Evolutionary conservation across 768 basidiomycete species (phyloP).

Genomic region (Russula earlei): DNA sequence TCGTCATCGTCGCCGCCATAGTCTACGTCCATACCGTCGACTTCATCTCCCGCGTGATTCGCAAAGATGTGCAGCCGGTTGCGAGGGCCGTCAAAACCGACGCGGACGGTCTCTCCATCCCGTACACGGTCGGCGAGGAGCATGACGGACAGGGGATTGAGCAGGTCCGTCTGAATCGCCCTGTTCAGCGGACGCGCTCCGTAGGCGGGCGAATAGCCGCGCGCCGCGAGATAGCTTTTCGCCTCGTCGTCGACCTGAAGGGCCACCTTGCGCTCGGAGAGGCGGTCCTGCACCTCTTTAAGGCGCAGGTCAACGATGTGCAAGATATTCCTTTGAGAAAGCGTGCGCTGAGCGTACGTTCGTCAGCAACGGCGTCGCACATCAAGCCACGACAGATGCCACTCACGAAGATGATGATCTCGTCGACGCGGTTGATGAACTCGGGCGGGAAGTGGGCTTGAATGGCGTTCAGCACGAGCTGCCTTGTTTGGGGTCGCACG

Average conservation of each 20-base stretch:
- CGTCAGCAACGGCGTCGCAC: constrained; percentile 27
- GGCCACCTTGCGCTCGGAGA: constrained; percentile 70
- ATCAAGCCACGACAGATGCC: background rate
- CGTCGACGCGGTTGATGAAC: constrained; percentile 85
- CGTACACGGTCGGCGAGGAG: constrained; percentile 74
- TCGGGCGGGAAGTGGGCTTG: constrained; percentile 86
- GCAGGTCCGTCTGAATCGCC: constrained; percentile 82
- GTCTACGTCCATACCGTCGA: constrained; percentile 53
- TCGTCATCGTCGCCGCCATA: constrained; percentile 45
- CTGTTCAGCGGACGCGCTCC: constrained; percentile 91
- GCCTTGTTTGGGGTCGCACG: constrained; percentile 48
- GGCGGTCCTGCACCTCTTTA: constrained; percentile 73
- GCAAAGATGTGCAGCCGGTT: constrained; percentile 73
- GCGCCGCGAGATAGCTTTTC: constrained; percentile 64
- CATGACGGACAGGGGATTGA: constrained; percentile 83
- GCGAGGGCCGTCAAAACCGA: constrained; percentile 72
- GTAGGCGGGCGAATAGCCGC: constrained; percentile 74
- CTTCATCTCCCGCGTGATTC: constrained; percentile 60
- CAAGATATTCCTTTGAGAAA: constrained; percentile 67
- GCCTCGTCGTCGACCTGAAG: constrained; percentile 69
- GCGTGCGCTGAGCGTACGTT: constrained; percentile 49
- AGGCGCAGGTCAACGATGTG: constrained; percentile 87
- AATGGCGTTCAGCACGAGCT: constrained; percentile 71
- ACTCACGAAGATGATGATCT: constrained; percentile 64
- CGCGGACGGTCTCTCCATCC: constrained; percentile 67